These are phyloP conservation scores for Oldenlandia corymbosa DNA, from an alignment of 257 asterid species.

Conservation along the genomic window DNA sequence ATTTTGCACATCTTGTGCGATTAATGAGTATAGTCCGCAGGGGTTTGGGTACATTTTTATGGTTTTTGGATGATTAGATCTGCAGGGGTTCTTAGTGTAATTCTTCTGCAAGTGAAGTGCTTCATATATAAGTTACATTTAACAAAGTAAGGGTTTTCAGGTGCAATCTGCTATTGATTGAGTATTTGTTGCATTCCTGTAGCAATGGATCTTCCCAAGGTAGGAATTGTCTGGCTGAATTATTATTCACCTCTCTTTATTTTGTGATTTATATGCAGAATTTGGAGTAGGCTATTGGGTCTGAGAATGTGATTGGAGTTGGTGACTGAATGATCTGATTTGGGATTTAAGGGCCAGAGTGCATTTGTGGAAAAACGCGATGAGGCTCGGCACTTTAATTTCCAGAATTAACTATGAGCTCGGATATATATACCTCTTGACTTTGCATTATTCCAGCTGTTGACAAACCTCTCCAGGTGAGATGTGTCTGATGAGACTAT, in stretches of 20 bases:
- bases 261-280: slow-evolving; percentile 8
- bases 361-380: slow-evolving; percentile 26
- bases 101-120: too few relatives aligned
- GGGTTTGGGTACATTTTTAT: too few relatives aligned
- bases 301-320: slow-evolving; percentile 14
- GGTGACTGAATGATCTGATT: slow-evolving; percentile 23
- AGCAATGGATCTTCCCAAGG: too few relatives aligned
- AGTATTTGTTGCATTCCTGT: too few relatives aligned
- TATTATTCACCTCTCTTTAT: not conserved
- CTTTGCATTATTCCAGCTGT: slow-evolving; percentile 82
- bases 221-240: not conserved
- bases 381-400: slow-evolving; percentile 15
- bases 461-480: slow-evolving; percentile 75
- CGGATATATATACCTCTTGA: slow-evolving; percentile 69
- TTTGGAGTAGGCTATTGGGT: not conserved
- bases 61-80: too few relatives aligned
- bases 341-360: slow-evolving; percentile 17
- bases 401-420: slow-evolving; percentile 44
- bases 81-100: too few relatives aligned
- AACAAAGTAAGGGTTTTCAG: too few relatives aligned
- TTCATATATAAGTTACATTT: too few relatives aligned
- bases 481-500: slow-evolving; percentile 13
- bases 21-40: too few relatives aligned
- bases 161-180: too few relatives aligned
- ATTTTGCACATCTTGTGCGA: too few relatives aligned